Percentiles rank a stretch among this genome's conserved stretches.
phyloP scores from a whole-genome alignment of 345 rosid species.

The Geranium brycei region DNA sequence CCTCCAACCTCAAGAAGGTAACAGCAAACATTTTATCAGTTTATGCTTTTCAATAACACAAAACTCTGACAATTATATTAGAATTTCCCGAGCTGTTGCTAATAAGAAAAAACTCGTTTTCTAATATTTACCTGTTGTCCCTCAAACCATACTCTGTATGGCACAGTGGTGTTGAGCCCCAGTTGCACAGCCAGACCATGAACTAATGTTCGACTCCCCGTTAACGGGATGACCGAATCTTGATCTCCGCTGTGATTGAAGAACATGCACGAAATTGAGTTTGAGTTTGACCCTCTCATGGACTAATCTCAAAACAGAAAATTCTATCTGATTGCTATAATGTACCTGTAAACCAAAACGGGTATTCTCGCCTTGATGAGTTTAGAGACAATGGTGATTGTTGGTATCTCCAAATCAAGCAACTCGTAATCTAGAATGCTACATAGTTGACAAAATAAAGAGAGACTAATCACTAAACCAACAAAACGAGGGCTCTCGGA shows the following conservation, averaged over 20 bases:
- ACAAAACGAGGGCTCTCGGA: too few relatives aligned
- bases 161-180: slow-evolving; percentile 43
- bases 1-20: slow-evolving; percentile 65
- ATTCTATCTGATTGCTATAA: background rate
- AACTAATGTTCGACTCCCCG: slow-evolving; percentile 68
- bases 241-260: slow-evolving; percentile 68
- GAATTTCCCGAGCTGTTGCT: too few relatives aligned
- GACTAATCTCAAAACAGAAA: background rate
- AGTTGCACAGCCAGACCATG: slow-evolving; percentile 43
- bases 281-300: too few relatives aligned
- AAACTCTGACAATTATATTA: too few relatives aligned
- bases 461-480: background rate
- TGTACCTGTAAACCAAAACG: slow-evolving; percentile 77
- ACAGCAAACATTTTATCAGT: background rate
- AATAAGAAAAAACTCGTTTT: too few relatives aligned
- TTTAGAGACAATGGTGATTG: slow-evolving; percentile 47
- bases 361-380: slow-evolving; percentile 66
- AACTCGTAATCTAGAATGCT: slow-evolving; percentile 75
- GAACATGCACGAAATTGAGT: background rate
- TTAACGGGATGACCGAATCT: slow-evolving; percentile 89
- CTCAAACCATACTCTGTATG: slow-evolving; percentile 84
- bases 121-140: slow-evolving; percentile 56
- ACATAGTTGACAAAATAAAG: slow-evolving; percentile 4
- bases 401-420: slow-evolving; percentile 69
- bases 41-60: background rate